Evolutionary conservation across 2,329 filamentous ascomycete genomes (phyloP).

Genomic region (Lecanosticta acicola): DNA sequence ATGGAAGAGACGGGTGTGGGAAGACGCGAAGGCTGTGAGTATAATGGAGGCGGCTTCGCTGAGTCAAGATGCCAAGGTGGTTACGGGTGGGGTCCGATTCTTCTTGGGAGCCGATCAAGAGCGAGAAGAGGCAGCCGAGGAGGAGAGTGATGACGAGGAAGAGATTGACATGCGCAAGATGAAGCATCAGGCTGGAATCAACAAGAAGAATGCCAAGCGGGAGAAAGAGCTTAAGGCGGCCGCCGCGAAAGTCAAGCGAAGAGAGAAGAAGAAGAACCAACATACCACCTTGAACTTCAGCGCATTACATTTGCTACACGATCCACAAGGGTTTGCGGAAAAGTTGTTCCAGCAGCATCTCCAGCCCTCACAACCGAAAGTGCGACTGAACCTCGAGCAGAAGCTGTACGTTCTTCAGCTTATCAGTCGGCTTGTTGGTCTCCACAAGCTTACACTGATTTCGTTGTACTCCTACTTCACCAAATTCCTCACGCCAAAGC

Average conservation of each 20-base stretch:
- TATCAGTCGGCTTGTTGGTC: constrained; percentile 80
- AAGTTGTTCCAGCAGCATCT: constrained; percentile 84
- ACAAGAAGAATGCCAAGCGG: constrained; percentile 93
- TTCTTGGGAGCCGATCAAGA: constrained; percentile 96
- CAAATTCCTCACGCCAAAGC: constrained; percentile 78
- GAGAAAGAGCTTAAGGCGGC: constrained; percentile 73
- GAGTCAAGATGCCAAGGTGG: constrained; percentile 87
- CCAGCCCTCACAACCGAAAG: constrained; percentile 65
- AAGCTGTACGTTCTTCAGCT: constrained; percentile 87
- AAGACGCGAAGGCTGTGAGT: constrained; percentile 88
- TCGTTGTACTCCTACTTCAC: constrained; percentile 94
- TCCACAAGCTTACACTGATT: constrained; percentile 87
- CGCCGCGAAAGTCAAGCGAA: constrained; percentile 70
- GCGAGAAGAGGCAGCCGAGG: constrained; percentile 77
- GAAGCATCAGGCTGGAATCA: constrained; percentile 80
- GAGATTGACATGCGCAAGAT: constrained; percentile 71
- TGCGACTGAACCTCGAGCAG: constrained; percentile 79
- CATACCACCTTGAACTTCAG: constrained; percentile 93
- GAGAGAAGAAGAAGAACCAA: constrained; percentile 80
- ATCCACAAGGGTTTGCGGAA: constrained; percentile 91
- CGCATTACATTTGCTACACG: constrained; percentile 85
- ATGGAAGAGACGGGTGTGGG: constrained; percentile 96
- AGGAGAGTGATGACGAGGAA: constrained; percentile 80
- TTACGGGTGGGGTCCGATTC: constrained; percentile 80
- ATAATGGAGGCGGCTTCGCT: constrained; percentile 94